Evolutionary conservation across 2,329 filamentous ascomycete species (phyloP), one percentile per base, ranked within the genome.

Genomic region (Neopestalotiopsis sp.): DNA sequence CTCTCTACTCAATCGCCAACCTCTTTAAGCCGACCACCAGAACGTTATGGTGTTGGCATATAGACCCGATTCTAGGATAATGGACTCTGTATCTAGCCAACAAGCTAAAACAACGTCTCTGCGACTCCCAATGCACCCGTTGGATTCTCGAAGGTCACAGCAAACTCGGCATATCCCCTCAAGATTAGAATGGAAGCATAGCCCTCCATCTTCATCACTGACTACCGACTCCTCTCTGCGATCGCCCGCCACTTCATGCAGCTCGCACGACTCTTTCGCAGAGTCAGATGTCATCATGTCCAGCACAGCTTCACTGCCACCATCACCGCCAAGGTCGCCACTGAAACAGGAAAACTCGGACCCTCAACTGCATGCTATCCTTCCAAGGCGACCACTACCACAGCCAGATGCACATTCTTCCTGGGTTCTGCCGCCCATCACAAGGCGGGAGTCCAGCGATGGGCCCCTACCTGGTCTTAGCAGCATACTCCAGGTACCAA

Each of bases 271-370:
- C 9, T 73, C 71, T 5, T 59, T 61, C 4, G 66, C 69, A 9
- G 66, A 71, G 3, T 67, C 69, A 20, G 66, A 69, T 66, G 73
- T 70, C 14, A 70, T 69, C 3, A 24, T 68, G 42, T 71, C 72
- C 64, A 67, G 68, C 6, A 66, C 64, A 17, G 69, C 72, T 2
- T 72, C 72, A 2, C 72, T 75, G 10, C 74, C 75, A 28, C 61
- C 61, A 2, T 72, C 76, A 10, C 74, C 75, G 24, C 61, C 61
- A n/a, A 69, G 67, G 20, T 65, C 70, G 3, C 69, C 71, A 17
- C 32, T 67, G 10, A 74, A 70, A 65, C 59, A 69, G 4, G 73
- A 75, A 10, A 17, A 49, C 42, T 24, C 28, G 38, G 30, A 63
- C 38, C 9, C 17, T 49, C 49, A 20, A 4, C 49, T 65, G 59